These are phyloP conservation scores for Corymbia calophylla DNA, from an alignment of 441 rosid genomes.

Conservation along the genomic window DNA sequence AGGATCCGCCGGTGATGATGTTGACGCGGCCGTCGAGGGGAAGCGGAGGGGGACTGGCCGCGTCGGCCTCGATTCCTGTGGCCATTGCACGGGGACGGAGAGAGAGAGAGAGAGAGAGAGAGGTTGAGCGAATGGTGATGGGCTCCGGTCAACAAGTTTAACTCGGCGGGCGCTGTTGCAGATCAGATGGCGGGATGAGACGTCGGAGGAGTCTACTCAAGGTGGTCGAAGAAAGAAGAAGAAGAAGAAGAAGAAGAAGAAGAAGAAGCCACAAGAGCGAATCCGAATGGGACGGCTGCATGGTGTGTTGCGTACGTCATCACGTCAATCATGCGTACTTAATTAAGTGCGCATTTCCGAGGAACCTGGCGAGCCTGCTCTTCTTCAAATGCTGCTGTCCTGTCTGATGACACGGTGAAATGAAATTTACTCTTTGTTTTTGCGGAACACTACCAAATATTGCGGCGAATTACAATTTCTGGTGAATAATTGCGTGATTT, in stretches of 20 bases:
- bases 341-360: too few relatives aligned
- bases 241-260: too few relatives aligned
- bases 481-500: background rate
- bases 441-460: background rate
- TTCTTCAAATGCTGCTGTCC: background rate
- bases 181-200: background rate
- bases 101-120: too few relatives aligned
- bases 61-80: background rate
- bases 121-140: background rate
- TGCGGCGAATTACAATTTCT: background rate
- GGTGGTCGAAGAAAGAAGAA: too few relatives aligned
- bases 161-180: background rate
- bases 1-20: conserved; percentile 42
- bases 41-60: conserved; percentile 1
- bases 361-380: background rate
- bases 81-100: background rate
- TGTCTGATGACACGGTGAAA: background rate
- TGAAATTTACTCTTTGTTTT: background rate
- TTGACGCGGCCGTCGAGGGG: conserved; percentile 13
- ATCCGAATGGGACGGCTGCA: too few relatives aligned
- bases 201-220: background rate
- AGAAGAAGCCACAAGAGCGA: too few relatives aligned
- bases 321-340: background rate
- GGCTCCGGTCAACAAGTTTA: background rate
- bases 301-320: background rate